Evolutionary conservation across 805 yeast species (phyloP).

Genomic region (Lachancea cidri): DNA sequence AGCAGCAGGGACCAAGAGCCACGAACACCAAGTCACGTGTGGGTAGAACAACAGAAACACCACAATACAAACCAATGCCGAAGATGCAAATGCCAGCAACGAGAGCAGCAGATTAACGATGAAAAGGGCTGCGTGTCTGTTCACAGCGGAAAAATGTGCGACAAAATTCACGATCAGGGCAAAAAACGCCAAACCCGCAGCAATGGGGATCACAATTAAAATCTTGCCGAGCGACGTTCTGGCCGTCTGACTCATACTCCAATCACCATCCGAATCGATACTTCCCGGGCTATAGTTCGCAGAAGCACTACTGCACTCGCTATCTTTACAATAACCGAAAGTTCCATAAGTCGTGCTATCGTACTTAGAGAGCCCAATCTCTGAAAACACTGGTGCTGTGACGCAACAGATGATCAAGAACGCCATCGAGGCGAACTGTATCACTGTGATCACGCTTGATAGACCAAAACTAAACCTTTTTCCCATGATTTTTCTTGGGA

Average conservation of each 20-base stretch:
- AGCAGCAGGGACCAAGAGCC: conserved; percentile 67
- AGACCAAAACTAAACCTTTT: conserved; percentile 30
- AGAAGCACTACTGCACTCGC: conserved; percentile 40
- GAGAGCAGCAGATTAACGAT: conserved; percentile 42
- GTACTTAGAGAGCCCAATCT: conserved; percentile 47
- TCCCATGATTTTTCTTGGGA: conserved; percentile 8
- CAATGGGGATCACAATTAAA: conserved; percentile 58
- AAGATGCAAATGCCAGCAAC: conserved; percentile 46
- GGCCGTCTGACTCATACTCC: conserved; percentile 44
- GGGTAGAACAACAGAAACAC: conserved; percentile 59
- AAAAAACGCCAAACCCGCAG: conserved; percentile 56
- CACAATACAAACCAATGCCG: conserved; percentile 52
- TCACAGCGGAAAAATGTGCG: conserved; percentile 17
- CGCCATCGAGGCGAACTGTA: conserved; percentile 52
- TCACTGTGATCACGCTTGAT: conserved; percentile 38
- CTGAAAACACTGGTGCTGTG: conserved; percentile 51
- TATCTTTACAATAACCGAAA: conserved; percentile 54
- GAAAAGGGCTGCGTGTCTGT: conserved; percentile 28
- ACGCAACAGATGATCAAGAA: conserved; percentile 57
- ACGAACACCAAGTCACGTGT: conserved; percentile 61
- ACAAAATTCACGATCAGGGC: conserved; percentile 36
- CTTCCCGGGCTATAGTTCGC: conserved; percentile 41
- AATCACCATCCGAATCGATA: conserved; percentile 33
- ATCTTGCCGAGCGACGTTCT: conserved; percentile 51
- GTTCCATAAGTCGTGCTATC: conserved; percentile 50